Evolutionary conservation across 1,139 yeast species (phyloP).

Genomic region (Torulaspora pretoriensis): DNA sequence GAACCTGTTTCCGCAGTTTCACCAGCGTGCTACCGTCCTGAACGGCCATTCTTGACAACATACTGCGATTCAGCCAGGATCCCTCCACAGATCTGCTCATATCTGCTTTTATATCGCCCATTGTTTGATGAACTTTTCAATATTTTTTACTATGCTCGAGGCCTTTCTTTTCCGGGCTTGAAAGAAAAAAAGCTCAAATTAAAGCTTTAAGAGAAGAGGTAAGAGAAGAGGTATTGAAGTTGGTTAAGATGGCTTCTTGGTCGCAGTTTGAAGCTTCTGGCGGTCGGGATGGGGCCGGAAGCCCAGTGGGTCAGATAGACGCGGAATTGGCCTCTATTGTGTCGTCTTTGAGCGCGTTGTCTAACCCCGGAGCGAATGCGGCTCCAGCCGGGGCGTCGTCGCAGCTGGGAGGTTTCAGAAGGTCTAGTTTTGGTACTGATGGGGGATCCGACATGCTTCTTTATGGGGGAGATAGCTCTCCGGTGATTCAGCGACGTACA

Average conservation of each 20-base stretch:
- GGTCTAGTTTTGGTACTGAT: slow-evolving; percentile 31
- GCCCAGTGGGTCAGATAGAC: slow-evolving; percentile 19
- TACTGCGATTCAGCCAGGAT: background rate
- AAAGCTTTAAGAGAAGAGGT: background rate
- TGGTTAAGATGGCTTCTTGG: slow-evolving; percentile 12
- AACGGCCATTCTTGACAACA: slow-evolving; percentile 1
- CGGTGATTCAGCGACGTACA: slow-evolving; percentile 1
- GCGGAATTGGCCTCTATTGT: slow-evolving; percentile 37
- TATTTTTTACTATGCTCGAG: slow-evolving; percentile 1
- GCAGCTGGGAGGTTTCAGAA: slow-evolving; percentile 35
- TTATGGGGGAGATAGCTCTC: background rate
- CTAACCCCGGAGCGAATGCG: slow-evolving; percentile 18
- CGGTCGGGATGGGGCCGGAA: slow-evolving; percentile 1
- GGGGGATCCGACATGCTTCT: slow-evolving; percentile 14
- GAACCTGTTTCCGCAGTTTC: background rate
- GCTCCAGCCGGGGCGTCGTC: slow-evolving; percentile 9
- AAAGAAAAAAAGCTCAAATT: slow-evolving; percentile 1
- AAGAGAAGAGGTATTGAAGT: slow-evolving; percentile 5
- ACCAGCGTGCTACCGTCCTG: background rate
- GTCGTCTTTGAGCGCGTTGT: slow-evolving; percentile 35
- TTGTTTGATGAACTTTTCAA: background rate
- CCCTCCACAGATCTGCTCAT: background rate
- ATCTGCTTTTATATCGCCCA: background rate
- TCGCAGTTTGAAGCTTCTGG: slow-evolving; percentile 6
- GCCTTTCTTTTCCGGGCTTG: slow-evolving; percentile 2